phyloP scores from a whole-genome alignment of 176 grass and related monocot genomes.

The Alopecurus myosuroides region DNA sequence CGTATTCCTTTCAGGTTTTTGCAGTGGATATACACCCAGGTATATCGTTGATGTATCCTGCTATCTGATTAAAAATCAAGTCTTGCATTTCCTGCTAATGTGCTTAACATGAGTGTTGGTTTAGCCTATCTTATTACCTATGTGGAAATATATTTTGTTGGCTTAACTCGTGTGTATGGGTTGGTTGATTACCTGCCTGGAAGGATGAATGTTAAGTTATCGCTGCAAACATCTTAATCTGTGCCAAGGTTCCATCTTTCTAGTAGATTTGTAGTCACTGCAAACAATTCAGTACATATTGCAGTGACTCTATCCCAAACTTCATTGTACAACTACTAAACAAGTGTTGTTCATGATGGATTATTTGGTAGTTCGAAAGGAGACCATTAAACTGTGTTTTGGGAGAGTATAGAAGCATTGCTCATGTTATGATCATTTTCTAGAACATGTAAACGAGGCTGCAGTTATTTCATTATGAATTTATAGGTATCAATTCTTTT shows the following conservation, averaged over 20 bases:
- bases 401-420: not conserved
- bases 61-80: not conserved
- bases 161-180: not conserved
- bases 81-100: not conserved
- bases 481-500: not conserved
- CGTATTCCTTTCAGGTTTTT: slow-evolving; percentile 66
- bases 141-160: not conserved
- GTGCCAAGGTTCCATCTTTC: not conserved
- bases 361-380: not conserved
- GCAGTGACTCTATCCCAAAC: not conserved
- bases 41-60: slow-evolving; percentile 23
- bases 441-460: not conserved
- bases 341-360: not conserved
- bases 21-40: slow-evolving; percentile 99
- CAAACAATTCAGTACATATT: not conserved
- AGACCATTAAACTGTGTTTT: not conserved
- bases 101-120: not conserved
- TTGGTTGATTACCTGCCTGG: not conserved
- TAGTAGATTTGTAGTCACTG: not conserved
- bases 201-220: not conserved
- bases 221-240: not conserved
- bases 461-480: not conserved
- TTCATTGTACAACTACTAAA: not conserved
- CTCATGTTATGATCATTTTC: not conserved
- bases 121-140: not conserved